phyloP scores from a whole-genome alignment of 1,284 basidiomycete species.

The Bjerkandera adusta region DNA sequence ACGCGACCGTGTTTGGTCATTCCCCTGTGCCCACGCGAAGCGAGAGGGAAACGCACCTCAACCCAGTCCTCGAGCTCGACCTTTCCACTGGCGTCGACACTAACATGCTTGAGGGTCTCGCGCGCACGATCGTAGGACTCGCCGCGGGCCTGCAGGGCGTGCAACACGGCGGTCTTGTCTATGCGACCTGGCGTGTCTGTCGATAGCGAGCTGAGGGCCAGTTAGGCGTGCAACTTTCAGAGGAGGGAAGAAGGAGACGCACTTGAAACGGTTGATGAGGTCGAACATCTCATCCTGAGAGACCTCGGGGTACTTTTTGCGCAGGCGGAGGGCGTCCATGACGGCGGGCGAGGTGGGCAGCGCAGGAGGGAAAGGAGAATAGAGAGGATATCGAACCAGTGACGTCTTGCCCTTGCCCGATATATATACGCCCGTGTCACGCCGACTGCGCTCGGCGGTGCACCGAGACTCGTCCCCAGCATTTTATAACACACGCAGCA shows the following conservation, averaged over 20 bases:
- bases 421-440: too few relatives aligned
- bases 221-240: slow-evolving; percentile 13
- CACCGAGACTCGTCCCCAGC: too few relatives aligned
- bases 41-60: slow-evolving; percentile 55
- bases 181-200: slow-evolving; percentile 86
- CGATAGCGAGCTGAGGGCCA: slow-evolving; percentile 62
- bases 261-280: slow-evolving; percentile 94
- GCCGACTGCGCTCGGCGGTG: too few relatives aligned
- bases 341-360: slow-evolving; percentile 21
- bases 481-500: too few relatives aligned
- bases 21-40: not conserved
- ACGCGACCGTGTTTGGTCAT: slow-evolving; percentile 8
- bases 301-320: slow-evolving; percentile 94
- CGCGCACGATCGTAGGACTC: slow-evolving; percentile 91
- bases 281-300: slow-evolving; percentile 91
- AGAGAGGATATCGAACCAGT: too few relatives aligned
- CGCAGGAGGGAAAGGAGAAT: too few relatives aligned
- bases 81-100: slow-evolving; percentile 92
- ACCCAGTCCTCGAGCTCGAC: slow-evolving; percentile 99
- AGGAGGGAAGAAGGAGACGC: slow-evolving; percentile 34
- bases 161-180: slow-evolving; percentile 80
- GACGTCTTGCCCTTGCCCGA: too few relatives aligned
- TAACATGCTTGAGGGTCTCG: slow-evolving; percentile 93
- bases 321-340: slow-evolving; percentile 87
- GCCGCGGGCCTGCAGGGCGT: slow-evolving; percentile 72